phyloP scores from a whole-genome alignment of 2,329 filamentous ascomycete genomes.

The Colletotrichum sp. region DNA sequence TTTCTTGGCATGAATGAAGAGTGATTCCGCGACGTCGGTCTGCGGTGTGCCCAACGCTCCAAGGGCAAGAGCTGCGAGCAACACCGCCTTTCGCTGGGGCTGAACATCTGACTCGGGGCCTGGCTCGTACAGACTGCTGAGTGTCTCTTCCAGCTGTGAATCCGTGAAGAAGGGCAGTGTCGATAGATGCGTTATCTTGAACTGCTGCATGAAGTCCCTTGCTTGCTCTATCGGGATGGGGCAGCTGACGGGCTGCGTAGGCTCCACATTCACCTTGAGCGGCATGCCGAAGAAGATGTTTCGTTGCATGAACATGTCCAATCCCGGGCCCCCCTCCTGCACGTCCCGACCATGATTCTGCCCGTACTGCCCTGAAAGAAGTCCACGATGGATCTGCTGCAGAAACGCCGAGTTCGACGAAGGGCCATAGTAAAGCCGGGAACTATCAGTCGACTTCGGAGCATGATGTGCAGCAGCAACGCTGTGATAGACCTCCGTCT shows the following conservation, averaged over 20 bases:
- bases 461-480: conserved; percentile 24
- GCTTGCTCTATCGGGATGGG: conserved; percentile 22
- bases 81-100: conserved; percentile 26
- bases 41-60: conserved; percentile 28
- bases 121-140: conserved; percentile 21
- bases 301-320: conserved; percentile 33
- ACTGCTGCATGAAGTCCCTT: conserved; percentile 21
- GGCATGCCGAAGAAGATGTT: conserved; percentile 35
- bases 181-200: conserved; percentile 21
- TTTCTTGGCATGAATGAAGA: conserved; percentile 28
- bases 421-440: conserved; percentile 30
- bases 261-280: conserved; percentile 20
- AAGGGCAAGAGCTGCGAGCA: conserved; percentile 27
- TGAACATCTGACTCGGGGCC: conserved; percentile 8
- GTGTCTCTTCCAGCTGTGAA: conserved; percentile 25
- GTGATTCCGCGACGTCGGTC: conserved; percentile 27
- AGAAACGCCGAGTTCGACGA: conserved; percentile 34
- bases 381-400: conserved; percentile 31
- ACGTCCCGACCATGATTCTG: conserved; percentile 19
- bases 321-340: conserved; percentile 27
- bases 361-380: conserved; percentile 24
- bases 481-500: conserved; percentile 26
- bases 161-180: conserved; percentile 24
- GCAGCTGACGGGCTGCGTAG: not conserved
- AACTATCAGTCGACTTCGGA: conserved; percentile 25